A percentile compares a stretch with the other conserved stretches of the same genome.
phyloP scores from a whole-genome alignment of 1,284 basidiomycete genomes.

The Trichosporon faecale region DNA sequence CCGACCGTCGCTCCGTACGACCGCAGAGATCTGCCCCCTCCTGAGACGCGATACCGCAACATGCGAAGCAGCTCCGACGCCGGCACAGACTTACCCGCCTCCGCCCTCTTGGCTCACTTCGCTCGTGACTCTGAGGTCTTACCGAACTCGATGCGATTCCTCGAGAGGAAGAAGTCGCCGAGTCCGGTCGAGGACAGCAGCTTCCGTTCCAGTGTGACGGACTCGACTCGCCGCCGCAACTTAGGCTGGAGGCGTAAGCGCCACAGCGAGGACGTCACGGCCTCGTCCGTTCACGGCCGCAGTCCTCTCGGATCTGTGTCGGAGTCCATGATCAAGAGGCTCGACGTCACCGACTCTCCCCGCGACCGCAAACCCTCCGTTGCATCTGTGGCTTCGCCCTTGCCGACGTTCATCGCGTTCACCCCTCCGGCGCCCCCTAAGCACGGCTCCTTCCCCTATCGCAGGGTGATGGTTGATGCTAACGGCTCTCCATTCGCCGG shows the following conservation, averaged over 20 bases:
- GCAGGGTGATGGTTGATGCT: background rate
- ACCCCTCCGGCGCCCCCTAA: background rate
- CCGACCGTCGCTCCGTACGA: background rate
- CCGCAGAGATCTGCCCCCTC: background rate
- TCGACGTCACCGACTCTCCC: background rate
- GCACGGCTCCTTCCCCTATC: background rate
- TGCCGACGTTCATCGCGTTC: background rate
- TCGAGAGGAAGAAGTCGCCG: background rate
- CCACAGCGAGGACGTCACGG: background rate
- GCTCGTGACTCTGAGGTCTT: background rate
- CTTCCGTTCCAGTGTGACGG: background rate
- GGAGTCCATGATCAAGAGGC: background rate
- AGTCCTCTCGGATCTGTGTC: background rate
- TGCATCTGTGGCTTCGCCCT: background rate
- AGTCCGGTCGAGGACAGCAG: background rate
- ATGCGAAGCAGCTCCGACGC: background rate
- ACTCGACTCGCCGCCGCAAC: background rate
- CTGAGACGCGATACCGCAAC: background rate
- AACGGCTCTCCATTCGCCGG: conserved; percentile 5
- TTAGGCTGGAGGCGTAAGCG: background rate
- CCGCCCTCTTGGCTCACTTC: background rate
- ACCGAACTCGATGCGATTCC: background rate
- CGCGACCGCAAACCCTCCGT: background rate
- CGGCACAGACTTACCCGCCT: background rate
- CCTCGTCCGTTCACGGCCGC: background rate